These are phyloP conservation scores for Daedalea quercina DNA, from an alignment of 768 basidiomycete genomes.

Conservation along the genomic window DNA sequence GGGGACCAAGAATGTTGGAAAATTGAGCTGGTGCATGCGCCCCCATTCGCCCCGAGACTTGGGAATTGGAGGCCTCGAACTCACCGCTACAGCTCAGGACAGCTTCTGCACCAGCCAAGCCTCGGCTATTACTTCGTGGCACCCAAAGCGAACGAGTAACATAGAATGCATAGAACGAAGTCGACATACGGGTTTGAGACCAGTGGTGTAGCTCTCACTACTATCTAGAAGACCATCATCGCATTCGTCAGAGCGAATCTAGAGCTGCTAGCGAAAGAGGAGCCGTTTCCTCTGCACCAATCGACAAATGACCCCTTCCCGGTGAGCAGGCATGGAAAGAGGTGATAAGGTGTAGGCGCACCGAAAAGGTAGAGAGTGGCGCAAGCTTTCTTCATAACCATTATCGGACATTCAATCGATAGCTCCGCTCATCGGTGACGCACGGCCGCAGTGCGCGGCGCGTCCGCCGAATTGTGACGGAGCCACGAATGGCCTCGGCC, in stretches of 20 bases:
- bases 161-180: not conserved
- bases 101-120: too few species aligned
- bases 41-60: too few species aligned
- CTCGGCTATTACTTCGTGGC: too few species aligned
- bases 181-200: not conserved
- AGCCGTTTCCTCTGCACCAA: constrained; percentile 23
- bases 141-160: too few species aligned
- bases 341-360: constrained; percentile 29
- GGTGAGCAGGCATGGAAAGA: constrained; percentile 16
- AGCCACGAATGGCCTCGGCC: not conserved
- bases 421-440: not conserved
- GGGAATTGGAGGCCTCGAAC: too few species aligned
- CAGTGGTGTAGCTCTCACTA: constrained; percentile 26
- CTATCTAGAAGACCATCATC: constrained; percentile 35
- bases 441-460: not conserved
- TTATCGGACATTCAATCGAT: not conserved
- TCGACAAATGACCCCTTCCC: constrained; percentile 23
- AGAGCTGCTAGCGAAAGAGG: constrained; percentile 33
- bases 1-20: too few species aligned
- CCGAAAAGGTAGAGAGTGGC: not conserved
- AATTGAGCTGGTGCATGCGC: too few species aligned
- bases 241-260: constrained; percentile 20
- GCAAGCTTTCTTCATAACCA: not conserved
- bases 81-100: too few species aligned
- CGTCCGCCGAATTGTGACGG: not conserved